Evolutionary conservation across 768 basidiomycete genomes (phyloP).

Genomic region (Suillus paluster): DNA sequence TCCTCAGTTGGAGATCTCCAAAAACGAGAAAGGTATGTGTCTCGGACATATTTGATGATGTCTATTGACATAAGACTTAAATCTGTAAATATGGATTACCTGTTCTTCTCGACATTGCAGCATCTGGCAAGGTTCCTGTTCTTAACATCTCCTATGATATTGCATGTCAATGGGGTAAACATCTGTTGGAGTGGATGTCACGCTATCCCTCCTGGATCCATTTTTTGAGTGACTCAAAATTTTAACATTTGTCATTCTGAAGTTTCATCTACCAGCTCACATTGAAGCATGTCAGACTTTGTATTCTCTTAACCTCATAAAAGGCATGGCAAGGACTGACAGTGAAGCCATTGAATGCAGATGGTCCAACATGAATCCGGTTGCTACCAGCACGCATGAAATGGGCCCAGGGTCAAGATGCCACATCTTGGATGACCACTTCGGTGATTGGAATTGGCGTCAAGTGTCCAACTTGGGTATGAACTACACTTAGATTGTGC

Average conservation of each 20-base stretch:
- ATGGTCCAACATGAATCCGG: background rate
- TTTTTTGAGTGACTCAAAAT: background rate
- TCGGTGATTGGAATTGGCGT: background rate
- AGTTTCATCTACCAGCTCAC: background rate
- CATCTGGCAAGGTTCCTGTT: background rate
- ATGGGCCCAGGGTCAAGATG: background rate
- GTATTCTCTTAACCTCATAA: background rate
- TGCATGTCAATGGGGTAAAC: background rate
- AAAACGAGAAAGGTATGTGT: background rate
- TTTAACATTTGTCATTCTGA: conserved; percentile 14
- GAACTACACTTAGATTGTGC: conserved; percentile 37
- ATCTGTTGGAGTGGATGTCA: background rate
- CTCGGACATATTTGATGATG: background rate
- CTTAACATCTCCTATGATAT: conserved; percentile 18
- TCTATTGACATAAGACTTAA: too few relatives aligned
- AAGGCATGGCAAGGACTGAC: background rate
- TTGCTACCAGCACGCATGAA: background rate
- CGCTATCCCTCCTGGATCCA: background rate
- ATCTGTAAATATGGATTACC: conserved; percentile 16
- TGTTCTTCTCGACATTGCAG: background rate
- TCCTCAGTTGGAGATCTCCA: too few relatives aligned
- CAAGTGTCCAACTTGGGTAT: conserved; percentile 8
- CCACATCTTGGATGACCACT: background rate
- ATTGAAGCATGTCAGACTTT: background rate
- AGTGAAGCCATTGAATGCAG: background rate